Evolutionary conservation across 305 asterid genomes (phyloP).

Genomic region (Solanum aculeatissimum): DNA sequence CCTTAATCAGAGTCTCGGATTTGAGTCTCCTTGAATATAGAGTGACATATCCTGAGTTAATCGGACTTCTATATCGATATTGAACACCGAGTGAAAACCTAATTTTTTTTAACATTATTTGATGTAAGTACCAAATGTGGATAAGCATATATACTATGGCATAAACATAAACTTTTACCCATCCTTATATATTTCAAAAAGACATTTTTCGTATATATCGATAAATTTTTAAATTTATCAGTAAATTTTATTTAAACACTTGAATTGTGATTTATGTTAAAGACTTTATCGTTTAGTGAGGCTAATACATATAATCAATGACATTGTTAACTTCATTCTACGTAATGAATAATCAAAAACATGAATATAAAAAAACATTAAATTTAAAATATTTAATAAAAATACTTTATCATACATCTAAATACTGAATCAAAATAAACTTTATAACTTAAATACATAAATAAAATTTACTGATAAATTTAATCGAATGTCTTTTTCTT

Average conservation of each 20-base stretch:
- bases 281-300: background rate
- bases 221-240: background rate
- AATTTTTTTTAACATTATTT: too few species aligned
- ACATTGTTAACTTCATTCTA: background rate
- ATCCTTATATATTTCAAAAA: background rate
- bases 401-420: background rate
- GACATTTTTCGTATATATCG: background rate
- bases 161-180: background rate
- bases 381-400: background rate
- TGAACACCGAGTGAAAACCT: too few species aligned
- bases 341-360: background rate
- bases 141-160: too few species aligned
- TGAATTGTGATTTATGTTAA: background rate
- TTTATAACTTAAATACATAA: rapidly evolving
- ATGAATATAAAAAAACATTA: background rate
- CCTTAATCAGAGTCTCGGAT: too few species aligned
- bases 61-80: too few species aligned
- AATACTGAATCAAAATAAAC: background rate
- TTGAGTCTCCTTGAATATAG: too few species aligned
- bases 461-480: background rate
- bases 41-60: rapidly evolving
- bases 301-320: background rate
- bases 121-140: too few species aligned
- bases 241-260: background rate
- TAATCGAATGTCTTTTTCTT: background rate